Evolutionary conservation across 2,329 filamentous ascomycete species (phyloP), one percentile per base, ranked within the genome.

Genomic region (Emergomyces pasteurianus): DNA sequence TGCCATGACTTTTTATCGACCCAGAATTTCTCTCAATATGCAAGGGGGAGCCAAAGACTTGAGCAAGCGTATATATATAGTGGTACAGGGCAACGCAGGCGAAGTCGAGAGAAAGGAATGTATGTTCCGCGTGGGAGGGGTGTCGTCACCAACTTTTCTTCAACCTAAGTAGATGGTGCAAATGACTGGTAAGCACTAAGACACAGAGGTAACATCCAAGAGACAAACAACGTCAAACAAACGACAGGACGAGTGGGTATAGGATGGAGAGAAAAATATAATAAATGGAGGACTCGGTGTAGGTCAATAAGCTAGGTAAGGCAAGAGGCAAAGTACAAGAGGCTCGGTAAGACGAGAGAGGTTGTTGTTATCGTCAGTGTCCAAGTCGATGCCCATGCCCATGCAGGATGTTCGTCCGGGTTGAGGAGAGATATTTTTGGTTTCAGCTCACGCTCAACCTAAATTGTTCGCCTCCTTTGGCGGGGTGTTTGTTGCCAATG

Each of bases 1-100:
- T 68, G 86, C 82, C 84, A 88, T 88, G 62, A 72, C n/a, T n/a
- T n/a, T n/a, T 74, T 64, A 65, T 66, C 16, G 40, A 26, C 31
- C 40, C 28, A 43, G 23, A 54, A 28, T 43, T 38, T 55, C 38
- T 42, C 36, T 56, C 36, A 57, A 57, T 47, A 31, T 60, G 28
- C 46, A 40, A 54, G 23, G 16, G 31, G n/a, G n/a, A n/a, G 58
- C 21, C 46, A 47, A 36, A 23, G 16, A 58, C 57, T 28, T 18
- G 46, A 26, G 42, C n/a, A 42, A 16, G 38, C 38, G 14, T n/a
- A 58, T 42, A 43, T n/a, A n/a, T n/a, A n/a, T n/a, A n/a, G n/a
- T n/a, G n/a, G 42, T 26, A 31, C 9, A n/a, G 6, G 28, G 43
- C 4, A 54, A 31, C 10, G 28, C 28, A 53, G 28, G 46, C 14